A percentile compares a stretch with the other conserved stretches of the same genome.
phyloP scores from a whole-genome alignment of 306 rosid genomes.

The Cyamopsis tetragonoloba region DNA sequence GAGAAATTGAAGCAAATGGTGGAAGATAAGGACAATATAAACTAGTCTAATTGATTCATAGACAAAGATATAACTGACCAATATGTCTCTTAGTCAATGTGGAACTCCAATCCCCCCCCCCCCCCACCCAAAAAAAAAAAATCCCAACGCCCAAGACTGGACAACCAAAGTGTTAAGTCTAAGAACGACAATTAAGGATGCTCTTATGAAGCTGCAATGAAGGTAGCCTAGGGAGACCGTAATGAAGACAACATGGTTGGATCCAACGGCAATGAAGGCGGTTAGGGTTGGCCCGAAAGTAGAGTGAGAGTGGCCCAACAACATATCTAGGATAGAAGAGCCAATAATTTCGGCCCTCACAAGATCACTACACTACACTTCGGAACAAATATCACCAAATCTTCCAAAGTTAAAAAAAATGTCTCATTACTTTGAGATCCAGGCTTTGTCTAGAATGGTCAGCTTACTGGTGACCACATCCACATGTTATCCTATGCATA shows the following conservation, averaged over 20 bases:
- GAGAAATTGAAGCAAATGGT: neutral
- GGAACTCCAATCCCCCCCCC: no score
- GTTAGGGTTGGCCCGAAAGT: no score
- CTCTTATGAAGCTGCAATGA: no score
- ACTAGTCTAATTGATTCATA: neutral
- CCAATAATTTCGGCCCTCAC: neutral
- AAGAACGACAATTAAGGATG: no score
- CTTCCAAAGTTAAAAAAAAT: neutral
- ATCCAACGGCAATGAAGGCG: no score
- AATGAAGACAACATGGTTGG: no score
- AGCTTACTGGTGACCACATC: neutral
- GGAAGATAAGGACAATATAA: neutral
- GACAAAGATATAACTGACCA: neutral
- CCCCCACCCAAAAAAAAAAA: no score
- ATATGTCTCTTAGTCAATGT: no score
- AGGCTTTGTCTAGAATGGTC: neutral
- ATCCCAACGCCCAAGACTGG: no score
- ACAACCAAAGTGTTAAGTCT: no score
- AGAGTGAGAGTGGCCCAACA: no score
- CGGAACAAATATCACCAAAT: neutral
- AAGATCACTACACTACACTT: neutral
- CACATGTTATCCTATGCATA: neutral
- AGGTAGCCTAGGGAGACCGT: no score
- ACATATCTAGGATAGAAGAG: neutral
- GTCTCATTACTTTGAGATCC: neutral